Evolutionary conservation across 129 eudicot species (phyloP), one percentile per base, ranked within the genome.

Genomic region (Scalesia atractyloides): DNA sequence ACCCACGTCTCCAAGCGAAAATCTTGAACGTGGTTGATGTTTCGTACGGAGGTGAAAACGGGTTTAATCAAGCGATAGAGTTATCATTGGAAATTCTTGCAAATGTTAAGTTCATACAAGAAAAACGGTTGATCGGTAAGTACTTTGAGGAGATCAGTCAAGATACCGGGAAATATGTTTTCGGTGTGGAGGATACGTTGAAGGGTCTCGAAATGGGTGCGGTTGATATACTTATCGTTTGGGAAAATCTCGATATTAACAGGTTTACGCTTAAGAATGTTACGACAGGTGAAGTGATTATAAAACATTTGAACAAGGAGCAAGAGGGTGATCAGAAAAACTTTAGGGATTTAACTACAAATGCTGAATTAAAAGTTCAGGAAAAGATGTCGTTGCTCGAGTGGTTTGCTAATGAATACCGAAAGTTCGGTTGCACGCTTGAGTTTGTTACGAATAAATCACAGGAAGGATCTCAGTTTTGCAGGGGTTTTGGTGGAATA

Each of bases 401-500:
- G 62, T 79, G 83, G 83, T 79, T 79, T 66, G 83, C 83, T 73
- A 79, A 79, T 59, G 83, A 79, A 48, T 79, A 79, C 22, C 34
- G 73, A 36, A 79, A 79, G 56, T 79, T 73, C 22, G 83, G 83
- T 24, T 79, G 83, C 33, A 73, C 79, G 0, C 78, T 79, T 59
- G 75, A 79, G 70, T 79, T 79, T 66, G 83, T 79, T 19, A 79
- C 83, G 10, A 79, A 79, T 57, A 79, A 79, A 62, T 79, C 83
- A 11, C 83, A 79, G 73, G 79, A 73, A 58, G 83, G 83, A 37
- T 79, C 79, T 20, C 83, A 79, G 47, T 79, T 79, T 79, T 79
- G 83, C 65, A 73, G 83, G 61, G 83, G 83, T 15, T 79, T 79
- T 73, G 83, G 83, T 73, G 83, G 83, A 37, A 79, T 79, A 18